phyloP scores from a whole-genome alignment of 257 asterid species.

The Datura wrightii region DNA sequence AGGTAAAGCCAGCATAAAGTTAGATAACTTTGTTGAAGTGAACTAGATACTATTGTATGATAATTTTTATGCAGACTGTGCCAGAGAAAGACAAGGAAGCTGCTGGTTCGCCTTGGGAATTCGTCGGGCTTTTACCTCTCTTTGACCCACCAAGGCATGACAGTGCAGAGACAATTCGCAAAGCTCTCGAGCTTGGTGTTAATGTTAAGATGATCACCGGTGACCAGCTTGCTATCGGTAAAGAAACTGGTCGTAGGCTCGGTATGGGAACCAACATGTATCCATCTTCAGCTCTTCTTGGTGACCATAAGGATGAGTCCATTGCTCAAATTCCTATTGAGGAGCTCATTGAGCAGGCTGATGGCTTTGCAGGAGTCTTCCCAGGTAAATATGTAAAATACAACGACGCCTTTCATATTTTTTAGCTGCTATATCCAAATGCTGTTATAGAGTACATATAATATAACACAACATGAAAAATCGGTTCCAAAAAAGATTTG shows the following conservation, averaged over 20 bases:
- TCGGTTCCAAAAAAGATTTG: not conserved
- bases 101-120: constrained; percentile 64
- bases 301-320: constrained; percentile 64
- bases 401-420: not conserved
- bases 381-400: constrained; percentile 55
- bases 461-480: not conserved
- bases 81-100: constrained; percentile 57
- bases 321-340: constrained; percentile 64
- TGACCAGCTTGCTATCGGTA: constrained; percentile 85
- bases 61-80: constrained; percentile 41
- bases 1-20: constrained; percentile 39
- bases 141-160: constrained; percentile 81
- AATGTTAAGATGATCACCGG: constrained; percentile 82
- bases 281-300: constrained; percentile 80
- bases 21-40: not conserved
- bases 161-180: constrained; percentile 72
- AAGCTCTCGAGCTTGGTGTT: constrained; percentile 69
- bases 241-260: constrained; percentile 79
- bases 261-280: constrained; percentile 95
- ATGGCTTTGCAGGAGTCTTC: constrained; percentile 89
- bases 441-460: not conserved
- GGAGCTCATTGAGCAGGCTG: constrained; percentile 79
- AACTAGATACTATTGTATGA: not conserved
- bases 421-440: not conserved
- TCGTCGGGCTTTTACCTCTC: constrained; percentile 66